These are phyloP conservation scores for Hymenoscyphus scutula DNA, from an alignment of 2,329 filamentous ascomycete genomes.

Conservation along the genomic window DNA sequence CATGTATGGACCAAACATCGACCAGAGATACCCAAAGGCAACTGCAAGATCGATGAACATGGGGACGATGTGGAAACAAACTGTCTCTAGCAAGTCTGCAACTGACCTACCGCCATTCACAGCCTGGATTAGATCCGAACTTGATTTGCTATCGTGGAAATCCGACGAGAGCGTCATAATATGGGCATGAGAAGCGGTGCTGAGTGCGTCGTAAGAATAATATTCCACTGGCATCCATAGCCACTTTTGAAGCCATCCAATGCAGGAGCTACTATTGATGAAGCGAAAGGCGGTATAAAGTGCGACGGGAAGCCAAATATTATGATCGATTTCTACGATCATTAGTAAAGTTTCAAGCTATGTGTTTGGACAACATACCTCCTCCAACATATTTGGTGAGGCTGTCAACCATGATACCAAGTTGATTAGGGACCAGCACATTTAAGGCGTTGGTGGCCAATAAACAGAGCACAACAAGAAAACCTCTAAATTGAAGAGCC, in stretches of 20 bases:
- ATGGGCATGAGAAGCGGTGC: slow-evolving; percentile 61
- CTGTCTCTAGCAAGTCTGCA: slow-evolving; percentile 56
- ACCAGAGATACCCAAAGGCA: slow-evolving; percentile 59
- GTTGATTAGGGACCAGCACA: slow-evolving; percentile 74
- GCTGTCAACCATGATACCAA: slow-evolving; percentile 74
- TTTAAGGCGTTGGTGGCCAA: slow-evolving; percentile 71
- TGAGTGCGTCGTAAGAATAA: slow-evolving; percentile 56
- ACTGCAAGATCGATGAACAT: slow-evolving; percentile 60
- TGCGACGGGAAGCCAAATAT: slow-evolving; percentile 53
- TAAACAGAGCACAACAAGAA: slow-evolving; percentile 65
- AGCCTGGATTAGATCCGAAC: slow-evolving; percentile 62
- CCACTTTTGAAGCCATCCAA: slow-evolving; percentile 49
- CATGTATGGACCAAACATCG: slow-evolving; percentile 62
- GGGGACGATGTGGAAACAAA: slow-evolving; percentile 59
- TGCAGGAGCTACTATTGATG: slow-evolving; percentile 49
- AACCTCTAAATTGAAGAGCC: slow-evolving; percentile 64
- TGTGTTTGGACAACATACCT: slow-evolving; percentile 19
- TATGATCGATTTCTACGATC: slow-evolving; percentile 33
- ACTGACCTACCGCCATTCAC: slow-evolving; percentile 63
- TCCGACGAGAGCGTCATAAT: slow-evolving; percentile 69
- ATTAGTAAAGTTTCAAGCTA: slow-evolving; percentile 7
- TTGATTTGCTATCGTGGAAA: slow-evolving; percentile 65
- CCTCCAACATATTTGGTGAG: slow-evolving; percentile 47
- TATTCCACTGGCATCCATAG: slow-evolving; percentile 56
- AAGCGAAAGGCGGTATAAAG: slow-evolving; percentile 50